Base-by-base conservation (phyloP, 2,329 filamentous ascomycete species). In the Drechslera avenae region DNA sequence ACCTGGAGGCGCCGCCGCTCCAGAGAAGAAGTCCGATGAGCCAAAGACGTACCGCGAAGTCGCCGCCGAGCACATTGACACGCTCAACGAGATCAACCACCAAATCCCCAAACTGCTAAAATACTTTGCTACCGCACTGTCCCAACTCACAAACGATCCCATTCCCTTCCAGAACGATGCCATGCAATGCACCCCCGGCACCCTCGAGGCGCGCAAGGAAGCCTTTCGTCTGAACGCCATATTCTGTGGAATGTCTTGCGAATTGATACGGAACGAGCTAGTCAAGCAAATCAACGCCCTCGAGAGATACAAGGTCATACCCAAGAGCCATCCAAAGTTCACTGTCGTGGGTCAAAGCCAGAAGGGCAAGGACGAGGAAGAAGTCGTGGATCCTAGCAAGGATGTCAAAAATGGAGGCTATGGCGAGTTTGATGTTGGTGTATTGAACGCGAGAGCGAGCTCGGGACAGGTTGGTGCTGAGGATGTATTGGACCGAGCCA, bases 361-460 rank as follows among this genome's bases (percentile, higher is more conserved):
- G 17, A 51, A 49, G 23, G 41, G 36, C 17, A 56, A 51, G 33
- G 56, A 52, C 10, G 50, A 47, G n/a, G 47, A 47, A 33, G 52
- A 52, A 35, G 39, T 36, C 28, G 50, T 43, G 35, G 64, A 70
- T 37, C 50, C 60, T 2, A 64, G 70, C 39, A 63, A 55, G 4
- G 55, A 52, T 5, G 66, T 74, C 9, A 77, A 69, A 44, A 80
- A 80, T 59, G 76, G 75, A 10, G 79, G 79, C 6, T 59, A 80
- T 36, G 79, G 79, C 6, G 71, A 75, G 76, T 78, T 97, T 45
- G 92, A 97, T 68, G 87, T 95, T 12, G 92, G 92, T 26, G 93
- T 89, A 84, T 75, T 97, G 63, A 97, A 97, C 69, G 92, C 90
- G 64, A 83, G 90, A 50, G 90, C 89, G 54, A 88, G 89, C 57